Base-by-base conservation (phyloP, 1,139 yeast genomes). In the Saccharomycopsis hybrid region DNA sequence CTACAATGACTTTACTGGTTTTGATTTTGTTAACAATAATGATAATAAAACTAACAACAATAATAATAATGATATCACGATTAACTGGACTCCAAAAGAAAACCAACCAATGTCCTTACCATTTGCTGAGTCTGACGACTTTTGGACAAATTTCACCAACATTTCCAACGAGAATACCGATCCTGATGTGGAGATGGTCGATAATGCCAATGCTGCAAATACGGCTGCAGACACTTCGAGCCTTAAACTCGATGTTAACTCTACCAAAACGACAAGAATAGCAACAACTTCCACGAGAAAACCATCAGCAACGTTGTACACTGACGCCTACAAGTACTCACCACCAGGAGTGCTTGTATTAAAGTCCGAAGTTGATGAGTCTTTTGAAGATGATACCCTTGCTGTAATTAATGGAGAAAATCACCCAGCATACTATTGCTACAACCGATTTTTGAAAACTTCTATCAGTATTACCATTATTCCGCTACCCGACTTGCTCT, bases 131-230 rank as follows among this genome's bases (percentile, higher is more conserved):
- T 24, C 37, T 11, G 52, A 49, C 28, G 49, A 49, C 35, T 45
- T 49, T 35, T 49, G 49, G 49, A 11, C 27, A n/a, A 24, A n/a
- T 8, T 49, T 49, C 27, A 45, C 47, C 25, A 35, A 41, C 29
- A 32, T 41, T n/a, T 35, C 29, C 13, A 18, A 45, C 27, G 84
- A 78, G 50, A 78, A 78, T 41, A 83, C 83, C 7, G 84, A 78
- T 51, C 78, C 78, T 8, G 84, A 78, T 51, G 78, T 78, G 41
- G 85, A 77, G 57, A 80, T 74, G 48, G 84, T 77, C 38, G 79
- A 76, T 48, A 82, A 76, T 51, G 39, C n/a, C 9, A 24, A 36
- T 11, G 9, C 13, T 11, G 39, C 24, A 7, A 36, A 36, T 5
- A 8, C 11, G 11, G 11, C 35, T 8, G 35, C 11, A 32, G 35